Conservation (phyloP, 176 grass and related monocot genomes). For the Saccharum spontaneum region DNA sequence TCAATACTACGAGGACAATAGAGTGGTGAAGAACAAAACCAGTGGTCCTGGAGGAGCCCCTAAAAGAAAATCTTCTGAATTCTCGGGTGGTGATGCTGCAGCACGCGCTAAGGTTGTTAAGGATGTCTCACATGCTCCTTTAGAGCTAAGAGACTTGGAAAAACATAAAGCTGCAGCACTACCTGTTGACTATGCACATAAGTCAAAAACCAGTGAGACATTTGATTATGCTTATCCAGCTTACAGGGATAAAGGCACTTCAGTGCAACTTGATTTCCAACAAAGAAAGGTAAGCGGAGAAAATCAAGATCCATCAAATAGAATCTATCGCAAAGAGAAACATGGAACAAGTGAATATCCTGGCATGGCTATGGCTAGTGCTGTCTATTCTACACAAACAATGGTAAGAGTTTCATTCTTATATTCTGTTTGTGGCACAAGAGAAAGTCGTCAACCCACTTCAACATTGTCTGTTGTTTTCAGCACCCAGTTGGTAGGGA, state of each 20-base stretch:
- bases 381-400: slow-evolving; percentile 59
- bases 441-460: not conserved
- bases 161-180: slow-evolving; percentile 51
- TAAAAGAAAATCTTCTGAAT: slow-evolving; percentile 57
- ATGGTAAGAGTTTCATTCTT: slow-evolving; percentile 40
- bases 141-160: slow-evolving; percentile 64
- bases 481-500: slow-evolving; percentile 62
- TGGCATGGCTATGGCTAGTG: slow-evolving; percentile 47
- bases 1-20: slow-evolving; percentile 48
- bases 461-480: slow-evolving; percentile 39
- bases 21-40: slow-evolving; percentile 52
- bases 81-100: slow-evolving; percentile 44
- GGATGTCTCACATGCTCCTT: slow-evolving; percentile 51
- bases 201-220: slow-evolving; percentile 46
- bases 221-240: slow-evolving; percentile 57
- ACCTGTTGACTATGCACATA: slow-evolving; percentile 45
- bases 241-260: slow-evolving; percentile 60
- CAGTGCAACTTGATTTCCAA: slow-evolving; percentile 68
- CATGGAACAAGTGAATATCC: slow-evolving; percentile 49
- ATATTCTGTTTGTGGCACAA: slow-evolving; percentile 10
- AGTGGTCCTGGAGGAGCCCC: slow-evolving; percentile 35
- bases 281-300: slow-evolving; percentile 56
- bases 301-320: slow-evolving; percentile 50
- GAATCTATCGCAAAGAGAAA: slow-evolving; percentile 59
- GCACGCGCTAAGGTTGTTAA: slow-evolving; percentile 52